A percentile compares a stretch with the other conserved stretches of the same genome.
Conservation (phyloP, 139 green algal species). For the Eudorina sp. region DNA sequence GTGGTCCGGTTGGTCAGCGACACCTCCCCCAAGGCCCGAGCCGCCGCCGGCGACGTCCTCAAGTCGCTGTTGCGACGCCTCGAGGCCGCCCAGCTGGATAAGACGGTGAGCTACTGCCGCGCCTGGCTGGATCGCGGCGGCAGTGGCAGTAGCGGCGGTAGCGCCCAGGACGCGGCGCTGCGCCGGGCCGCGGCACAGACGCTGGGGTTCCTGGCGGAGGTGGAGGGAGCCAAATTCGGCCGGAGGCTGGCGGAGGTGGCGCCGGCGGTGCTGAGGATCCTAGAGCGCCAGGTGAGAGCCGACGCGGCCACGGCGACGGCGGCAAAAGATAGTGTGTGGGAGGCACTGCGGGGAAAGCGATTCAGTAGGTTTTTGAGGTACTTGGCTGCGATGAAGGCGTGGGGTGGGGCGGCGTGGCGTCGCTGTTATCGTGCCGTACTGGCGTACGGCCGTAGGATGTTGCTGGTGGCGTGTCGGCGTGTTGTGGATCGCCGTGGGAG, state of each 20-base stretch:
- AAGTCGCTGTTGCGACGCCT: constrained; percentile 72
- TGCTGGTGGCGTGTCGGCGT: too few relatives aligned
- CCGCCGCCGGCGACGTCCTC: constrained; percentile 66
- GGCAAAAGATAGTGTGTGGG: too few relatives aligned
- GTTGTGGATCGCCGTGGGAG: too few relatives aligned
- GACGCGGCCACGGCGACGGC: too few relatives aligned
- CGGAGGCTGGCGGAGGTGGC: constrained; percentile 52
- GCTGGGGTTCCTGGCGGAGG: constrained; percentile 69
- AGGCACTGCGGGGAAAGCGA: too few relatives aligned
- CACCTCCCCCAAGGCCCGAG: constrained; percentile 59
- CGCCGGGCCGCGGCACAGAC: constrained; percentile 68
- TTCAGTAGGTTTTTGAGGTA: too few relatives aligned
- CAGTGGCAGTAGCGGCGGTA: background rate
- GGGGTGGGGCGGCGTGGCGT: too few relatives aligned
- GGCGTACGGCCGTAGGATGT: too few relatives aligned
- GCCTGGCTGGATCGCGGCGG: constrained; percentile 5
- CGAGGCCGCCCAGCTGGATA: constrained; percentile 55
- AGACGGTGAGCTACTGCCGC: constrained; percentile 64
- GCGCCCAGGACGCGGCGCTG: constrained; percentile 58
- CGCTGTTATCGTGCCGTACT: too few relatives aligned
- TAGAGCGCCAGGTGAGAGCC: constrained; percentile 57
- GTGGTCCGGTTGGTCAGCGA: constrained; percentile 89
- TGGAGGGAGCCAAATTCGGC: constrained; percentile 64
- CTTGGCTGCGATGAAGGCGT: too few relatives aligned
- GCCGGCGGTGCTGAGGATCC: constrained; percentile 52